phyloP scores from a whole-genome alignment of 1,284 basidiomycete species.

The Moesziomyces globuligerus region DNA sequence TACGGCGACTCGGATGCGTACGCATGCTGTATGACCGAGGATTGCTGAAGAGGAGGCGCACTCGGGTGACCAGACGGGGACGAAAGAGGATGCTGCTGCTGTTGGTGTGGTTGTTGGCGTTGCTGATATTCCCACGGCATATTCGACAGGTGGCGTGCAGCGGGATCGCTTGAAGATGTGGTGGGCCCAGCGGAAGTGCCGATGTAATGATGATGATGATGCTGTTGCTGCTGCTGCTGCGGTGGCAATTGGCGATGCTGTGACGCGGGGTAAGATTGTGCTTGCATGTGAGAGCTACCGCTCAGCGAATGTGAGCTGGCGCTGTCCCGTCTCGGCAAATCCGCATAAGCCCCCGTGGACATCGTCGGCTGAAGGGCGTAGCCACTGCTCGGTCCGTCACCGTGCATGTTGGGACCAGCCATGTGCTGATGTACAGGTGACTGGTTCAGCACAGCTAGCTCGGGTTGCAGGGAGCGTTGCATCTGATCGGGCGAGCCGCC shows the following conservation, averaged over 20 bases:
- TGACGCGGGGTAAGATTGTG: not conserved
- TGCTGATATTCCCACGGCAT: conserved; percentile 6
- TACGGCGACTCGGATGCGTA: conserved; percentile 23
- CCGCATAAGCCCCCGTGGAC: not conserved
- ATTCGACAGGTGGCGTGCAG: not conserved
- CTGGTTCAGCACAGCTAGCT: too few relatives aligned
- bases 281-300: conserved; percentile 5
- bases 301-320: not conserved
- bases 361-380: conserved; percentile 5
- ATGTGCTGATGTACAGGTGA: too few relatives aligned
- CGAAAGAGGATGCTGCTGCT: not conserved
- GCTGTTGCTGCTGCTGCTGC: conserved; percentile 1
- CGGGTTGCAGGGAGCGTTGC: too few relatives aligned
- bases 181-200: not conserved
- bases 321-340: conserved; percentile 1
- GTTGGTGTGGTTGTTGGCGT: too few relatives aligned
- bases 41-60: conserved; percentile 12
- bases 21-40: conserved; percentile 5
- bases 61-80: conserved; percentile 13
- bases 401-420: too few relatives aligned
- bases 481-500: too few relatives aligned
- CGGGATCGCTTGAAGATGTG: not conserved
- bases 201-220: conserved; percentile 12
- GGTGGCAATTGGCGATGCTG: conserved; percentile 6
- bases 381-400: not conserved